Evolutionary conservation across 306 rosid species (phyloP).

Genomic region (Cucurbita pepo): DNA sequence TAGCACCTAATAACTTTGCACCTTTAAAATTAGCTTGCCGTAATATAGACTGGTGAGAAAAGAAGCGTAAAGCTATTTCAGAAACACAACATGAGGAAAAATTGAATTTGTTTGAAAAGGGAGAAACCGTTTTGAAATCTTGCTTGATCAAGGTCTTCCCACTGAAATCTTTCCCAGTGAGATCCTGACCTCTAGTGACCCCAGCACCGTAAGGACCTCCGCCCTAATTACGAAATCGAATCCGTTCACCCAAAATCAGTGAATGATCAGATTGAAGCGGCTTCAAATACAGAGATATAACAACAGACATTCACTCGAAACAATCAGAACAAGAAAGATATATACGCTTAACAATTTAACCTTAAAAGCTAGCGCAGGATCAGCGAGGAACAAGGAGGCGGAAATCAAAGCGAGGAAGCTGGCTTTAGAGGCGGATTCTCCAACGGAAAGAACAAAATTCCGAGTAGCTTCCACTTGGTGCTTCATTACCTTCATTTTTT

Average conservation of each 20-base stretch:
- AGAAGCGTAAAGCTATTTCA: background rate
- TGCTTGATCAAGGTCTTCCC: constrained; percentile 78
- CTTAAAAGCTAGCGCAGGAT: constrained; percentile 78
- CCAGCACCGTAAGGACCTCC: constrained; percentile 87
- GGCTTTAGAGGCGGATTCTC: constrained; percentile 35
- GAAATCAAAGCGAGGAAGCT: constrained; percentile 54
- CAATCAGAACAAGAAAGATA: background rate
- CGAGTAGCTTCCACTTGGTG: constrained; percentile 18
- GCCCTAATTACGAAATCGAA: constrained; percentile 24
- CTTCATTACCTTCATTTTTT: constrained; percentile 4
- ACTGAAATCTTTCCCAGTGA: constrained; percentile 71
- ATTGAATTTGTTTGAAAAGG: background rate
- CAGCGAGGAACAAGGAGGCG: constrained; percentile 46
- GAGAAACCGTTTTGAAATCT: constrained; percentile 82
- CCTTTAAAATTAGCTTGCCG: constrained; percentile 79
- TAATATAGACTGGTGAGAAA: constrained; percentile 51
- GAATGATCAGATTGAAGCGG: background rate
- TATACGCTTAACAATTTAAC: constrained; percentile 11
- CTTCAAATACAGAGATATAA: background rate
- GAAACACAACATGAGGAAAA: background rate
- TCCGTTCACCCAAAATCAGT: constrained; percentile 9
- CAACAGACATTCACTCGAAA: background rate
- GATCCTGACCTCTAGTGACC: constrained; percentile 94
- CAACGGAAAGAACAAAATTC: constrained; percentile 16
- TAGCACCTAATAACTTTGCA: constrained; percentile 77